These are phyloP conservation scores for Malus hybrid DNA, from an alignment of 331 rosid species.

Conservation along the genomic window DNA sequence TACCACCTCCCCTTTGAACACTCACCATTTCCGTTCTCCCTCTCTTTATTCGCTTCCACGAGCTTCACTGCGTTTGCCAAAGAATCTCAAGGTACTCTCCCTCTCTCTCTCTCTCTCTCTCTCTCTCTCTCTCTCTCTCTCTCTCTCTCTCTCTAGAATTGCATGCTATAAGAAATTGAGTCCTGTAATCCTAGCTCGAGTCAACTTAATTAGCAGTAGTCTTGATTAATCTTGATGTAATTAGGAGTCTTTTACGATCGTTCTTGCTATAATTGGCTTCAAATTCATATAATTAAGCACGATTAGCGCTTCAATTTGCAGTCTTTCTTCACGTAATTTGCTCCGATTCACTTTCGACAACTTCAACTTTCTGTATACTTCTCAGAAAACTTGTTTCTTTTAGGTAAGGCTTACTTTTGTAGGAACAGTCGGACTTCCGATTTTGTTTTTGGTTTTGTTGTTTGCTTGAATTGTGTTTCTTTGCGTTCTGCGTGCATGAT, in stretches of 20 bases:
- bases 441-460: not conserved
- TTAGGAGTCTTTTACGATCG: not conserved
- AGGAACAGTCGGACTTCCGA: no score
- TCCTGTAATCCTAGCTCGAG: not conserved
- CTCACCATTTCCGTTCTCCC: not conserved
- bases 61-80: not conserved
- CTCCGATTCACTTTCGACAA: no score
- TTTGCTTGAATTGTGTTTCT: not conserved
- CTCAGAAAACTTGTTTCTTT: no score
- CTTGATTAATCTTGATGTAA: not conserved
- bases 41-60: not conserved
- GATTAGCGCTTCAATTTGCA: not conserved
- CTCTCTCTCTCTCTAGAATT: not conserved
- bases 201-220: not conserved
- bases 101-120: no score
- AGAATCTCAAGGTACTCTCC: conserved; percentile 1
- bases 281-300: not conserved
- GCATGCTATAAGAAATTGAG: not conserved
- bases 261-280: not conserved
- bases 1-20: not conserved
- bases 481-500: not conserved
- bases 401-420: not conserved
- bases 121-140: no score
- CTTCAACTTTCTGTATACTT: no score
- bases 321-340: no score